Evolutionary conservation across 176 grass and related monocot species (phyloP), one percentile per base, ranked within the genome.

Genomic region (Melocanna baccifera): DNA sequence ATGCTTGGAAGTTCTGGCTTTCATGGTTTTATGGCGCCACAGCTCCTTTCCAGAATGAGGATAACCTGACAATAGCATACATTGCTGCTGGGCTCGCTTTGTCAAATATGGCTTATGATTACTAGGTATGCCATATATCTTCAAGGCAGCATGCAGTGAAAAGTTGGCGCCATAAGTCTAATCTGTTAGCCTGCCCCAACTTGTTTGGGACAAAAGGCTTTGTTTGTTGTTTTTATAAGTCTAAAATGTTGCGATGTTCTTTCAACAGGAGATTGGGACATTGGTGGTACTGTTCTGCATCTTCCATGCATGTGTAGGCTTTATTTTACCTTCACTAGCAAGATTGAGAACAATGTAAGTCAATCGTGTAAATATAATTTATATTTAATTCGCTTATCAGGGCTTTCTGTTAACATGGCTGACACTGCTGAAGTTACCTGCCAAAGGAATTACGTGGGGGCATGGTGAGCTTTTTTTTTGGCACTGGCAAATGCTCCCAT

Each of bases 381-480:
- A 8, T 80, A 18, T 73, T 79, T 63, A 53, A 81, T 32, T 34
- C 28, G 16, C 34, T 23, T 32, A 2, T 8, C 25, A 8, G 7
- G 28, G 48, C 0, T 71, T 45, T 84, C 62, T 73, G 43, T 70
- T 91, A 83, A 79, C 58, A 77, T 53, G 10, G 32, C 39, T 84
- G 75, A 22, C 43, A 68, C 67, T 75, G 67, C 58, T 91, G 58
- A 67, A 99, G 96, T 91, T 96, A 96, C 86, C 51, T 99, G 34
- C 93, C 96, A 57, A 99, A 96, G 63, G 96, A 99, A 67, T 75
- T 99, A 41, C 96, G 96, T 76, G 91, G 96, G 20, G 96, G 96
- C 77, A 99, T 99, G 96, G 94, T 99, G 87, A 92, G 89, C 57
- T 92, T 92, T 67, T 99, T 99, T 91, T 2, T 28, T 92, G 39